These are phyloP conservation scores for Saururus chinensis DNA, from an alignment of 164 flowering plant genomes.

Conservation along the genomic window DNA sequence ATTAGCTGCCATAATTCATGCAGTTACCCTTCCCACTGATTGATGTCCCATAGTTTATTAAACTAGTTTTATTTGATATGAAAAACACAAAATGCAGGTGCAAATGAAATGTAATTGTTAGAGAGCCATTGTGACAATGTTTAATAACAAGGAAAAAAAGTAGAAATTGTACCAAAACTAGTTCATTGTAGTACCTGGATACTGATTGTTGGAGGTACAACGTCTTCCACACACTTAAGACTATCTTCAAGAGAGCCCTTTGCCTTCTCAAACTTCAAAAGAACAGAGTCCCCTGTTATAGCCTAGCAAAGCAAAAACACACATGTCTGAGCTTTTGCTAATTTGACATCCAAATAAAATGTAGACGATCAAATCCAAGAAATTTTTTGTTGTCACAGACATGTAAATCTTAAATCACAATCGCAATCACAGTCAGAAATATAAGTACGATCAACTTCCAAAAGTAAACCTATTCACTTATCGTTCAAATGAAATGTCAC, in stretches of 20 bases:
- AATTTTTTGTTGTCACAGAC: too few species aligned
- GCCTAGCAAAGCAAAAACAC: slow-evolving; percentile 35
- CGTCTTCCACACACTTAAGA: slow-evolving; percentile 81
- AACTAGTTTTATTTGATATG: too few species aligned
- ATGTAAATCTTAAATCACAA: not conserved
- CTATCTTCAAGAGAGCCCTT: slow-evolving; percentile 62
- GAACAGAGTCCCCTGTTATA: slow-evolving; percentile 87
- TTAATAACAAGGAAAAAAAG: not conserved
- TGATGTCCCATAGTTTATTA: too few species aligned
- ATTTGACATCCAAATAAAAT: too few species aligned
- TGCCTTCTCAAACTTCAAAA: slow-evolving; percentile 79
- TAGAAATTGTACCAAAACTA: too few species aligned
- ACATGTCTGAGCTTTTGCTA: too few species aligned
- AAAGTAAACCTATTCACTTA: not conserved
- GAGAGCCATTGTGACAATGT: not conserved
- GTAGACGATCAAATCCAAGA: too few species aligned
- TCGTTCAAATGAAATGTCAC: not conserved
- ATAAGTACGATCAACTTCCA: not conserved
- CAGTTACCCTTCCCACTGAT: too few species aligned
- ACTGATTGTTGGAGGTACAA: slow-evolving; percentile 76
- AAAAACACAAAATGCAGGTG: too few species aligned
- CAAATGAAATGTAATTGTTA: not conserved
- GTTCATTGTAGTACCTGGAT: slow-evolving; percentile 47
- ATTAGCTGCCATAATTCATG: too few species aligned
- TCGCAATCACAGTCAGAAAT: not conserved